phyloP scores from a whole-genome alignment of 73 alveolate genomes.

The Blepharisma stoltei region DNA sequence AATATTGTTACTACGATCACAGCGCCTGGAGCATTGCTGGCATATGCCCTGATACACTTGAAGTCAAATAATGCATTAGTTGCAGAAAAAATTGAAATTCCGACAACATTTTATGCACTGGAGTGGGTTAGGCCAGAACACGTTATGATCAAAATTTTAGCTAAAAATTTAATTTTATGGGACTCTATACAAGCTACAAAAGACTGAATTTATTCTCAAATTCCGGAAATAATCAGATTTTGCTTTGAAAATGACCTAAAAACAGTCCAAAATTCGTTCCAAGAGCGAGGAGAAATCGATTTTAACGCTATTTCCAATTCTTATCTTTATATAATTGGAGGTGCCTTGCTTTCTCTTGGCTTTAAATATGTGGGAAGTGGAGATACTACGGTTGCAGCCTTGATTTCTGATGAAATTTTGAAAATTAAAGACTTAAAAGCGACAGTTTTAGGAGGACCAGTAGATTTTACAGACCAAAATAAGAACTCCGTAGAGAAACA shows the following conservation, averaged over 20 bases:
- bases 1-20: constrained; percentile 92
- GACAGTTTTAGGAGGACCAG: constrained; percentile 41
- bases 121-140: constrained; percentile 91
- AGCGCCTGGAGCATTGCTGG: constrained; percentile 92
- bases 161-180: constrained; percentile 93
- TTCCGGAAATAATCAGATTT: constrained; percentile 83
- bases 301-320: constrained; percentile 84
- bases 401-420: constrained; percentile 67
- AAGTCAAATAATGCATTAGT: constrained; percentile 76
- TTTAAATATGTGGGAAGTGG: constrained; percentile 95
- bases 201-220: constrained; percentile 75
- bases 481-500: constrained; percentile 87
- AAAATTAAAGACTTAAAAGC: constrained; percentile 54
- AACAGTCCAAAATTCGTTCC: constrained; percentile 64
- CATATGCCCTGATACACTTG: constrained; percentile 85
- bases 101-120: constrained; percentile 85
- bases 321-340: constrained; percentile 84
- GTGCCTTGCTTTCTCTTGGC: constrained; percentile 91
- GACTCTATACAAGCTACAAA: constrained; percentile 75
- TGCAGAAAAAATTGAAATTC: constrained; percentile 84
- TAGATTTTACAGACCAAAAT: constrained; percentile 32
- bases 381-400: constrained; percentile 73
- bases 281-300: constrained; percentile 88
- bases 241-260: constrained; percentile 73
- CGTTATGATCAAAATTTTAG: constrained; percentile 78